Evolutionary conservation across 2,329 filamentous ascomycete species (phyloP).

Genomic region (Tolypocladium album): DNA sequence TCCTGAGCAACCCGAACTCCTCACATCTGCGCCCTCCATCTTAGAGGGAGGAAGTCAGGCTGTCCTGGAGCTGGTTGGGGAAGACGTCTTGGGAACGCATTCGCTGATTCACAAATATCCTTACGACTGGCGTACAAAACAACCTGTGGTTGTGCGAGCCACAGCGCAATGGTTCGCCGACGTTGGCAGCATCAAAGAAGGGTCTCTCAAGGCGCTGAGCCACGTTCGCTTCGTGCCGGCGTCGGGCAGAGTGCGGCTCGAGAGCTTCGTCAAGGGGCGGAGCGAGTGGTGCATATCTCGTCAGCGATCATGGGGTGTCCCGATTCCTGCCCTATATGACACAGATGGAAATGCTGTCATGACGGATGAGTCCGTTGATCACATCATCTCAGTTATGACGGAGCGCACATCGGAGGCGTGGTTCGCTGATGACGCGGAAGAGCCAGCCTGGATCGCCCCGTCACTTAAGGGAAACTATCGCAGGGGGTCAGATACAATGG

Average conservation of each 20-base stretch:
- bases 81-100: constrained; percentile 58
- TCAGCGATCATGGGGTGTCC: constrained; percentile 92
- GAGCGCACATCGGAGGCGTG: constrained; percentile 79
- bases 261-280: constrained; percentile 76
- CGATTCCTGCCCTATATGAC: constrained; percentile 83
- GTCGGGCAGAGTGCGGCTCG: constrained; percentile 60
- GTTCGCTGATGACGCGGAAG: constrained; percentile 76
- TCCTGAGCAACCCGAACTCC: constrained; percentile 52
- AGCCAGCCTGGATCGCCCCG: constrained; percentile 65
- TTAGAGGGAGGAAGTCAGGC: constrained; percentile 57
- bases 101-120: constrained; percentile 85
- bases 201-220: constrained; percentile 59
- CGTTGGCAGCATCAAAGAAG: constrained; percentile 68
- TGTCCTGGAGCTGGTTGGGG: constrained; percentile 58
- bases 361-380: constrained; percentile 65
- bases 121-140: constrained; percentile 94
- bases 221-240: constrained; percentile 71
- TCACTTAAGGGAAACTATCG: constrained; percentile 51
- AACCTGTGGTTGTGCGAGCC: constrained; percentile 80
- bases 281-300: constrained; percentile 98
- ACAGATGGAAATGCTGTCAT: constrained; percentile 65
- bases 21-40: constrained; percentile 61
- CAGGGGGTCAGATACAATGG: constrained; percentile 91
- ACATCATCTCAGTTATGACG: constrained; percentile 72
- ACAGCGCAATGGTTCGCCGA: constrained; percentile 98